phyloP scores from a whole-genome alignment of 2,329 filamentous ascomycete genomes.

The Didymella lethalis region DNA sequence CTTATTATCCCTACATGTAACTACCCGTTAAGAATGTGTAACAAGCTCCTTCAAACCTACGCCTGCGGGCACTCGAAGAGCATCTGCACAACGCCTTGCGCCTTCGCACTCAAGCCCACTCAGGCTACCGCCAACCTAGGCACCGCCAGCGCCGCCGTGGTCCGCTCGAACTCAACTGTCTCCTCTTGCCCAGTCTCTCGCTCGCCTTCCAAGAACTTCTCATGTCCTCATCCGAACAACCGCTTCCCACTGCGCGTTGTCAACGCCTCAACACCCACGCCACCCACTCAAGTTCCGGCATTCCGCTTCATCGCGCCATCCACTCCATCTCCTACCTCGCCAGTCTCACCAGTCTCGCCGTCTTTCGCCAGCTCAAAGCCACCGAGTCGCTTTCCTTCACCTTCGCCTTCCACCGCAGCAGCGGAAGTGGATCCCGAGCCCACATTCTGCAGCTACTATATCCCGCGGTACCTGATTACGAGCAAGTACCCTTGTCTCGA shows the following conservation, averaged over 20 bases:
- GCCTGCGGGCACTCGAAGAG: slow-evolving; percentile 36
- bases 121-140: neutral
- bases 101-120: slow-evolving; percentile 23
- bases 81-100: slow-evolving; percentile 41
- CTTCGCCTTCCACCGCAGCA: neutral
- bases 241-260: slow-evolving; percentile 1
- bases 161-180: slow-evolving; percentile 20
- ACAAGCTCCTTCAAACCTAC: slow-evolving; percentile 37
- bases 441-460: slow-evolving; percentile 33
- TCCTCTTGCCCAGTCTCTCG: slow-evolving; percentile 8
- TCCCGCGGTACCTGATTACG: slow-evolving; percentile 26
- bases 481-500: slow-evolving; percentile 34
- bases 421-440: slow-evolving; percentile 7
- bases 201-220: neutral
- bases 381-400: neutral
- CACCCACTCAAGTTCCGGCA: neutral
- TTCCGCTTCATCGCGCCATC: slow-evolving; percentile 18
- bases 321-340: slow-evolving; percentile 5
- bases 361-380: slow-evolving; percentile 11
- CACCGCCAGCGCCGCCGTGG: slow-evolving; percentile 9
- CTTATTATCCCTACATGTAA: neutral
- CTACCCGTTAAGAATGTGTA: slow-evolving; percentile 29
- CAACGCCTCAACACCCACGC: neutral
- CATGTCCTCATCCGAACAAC: neutral
- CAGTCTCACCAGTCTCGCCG: slow-evolving; percentile 12